These are phyloP conservation scores for Didymella lethalis DNA, from an alignment of 2,329 filamentous ascomycete species.

Conservation along the genomic window DNA sequence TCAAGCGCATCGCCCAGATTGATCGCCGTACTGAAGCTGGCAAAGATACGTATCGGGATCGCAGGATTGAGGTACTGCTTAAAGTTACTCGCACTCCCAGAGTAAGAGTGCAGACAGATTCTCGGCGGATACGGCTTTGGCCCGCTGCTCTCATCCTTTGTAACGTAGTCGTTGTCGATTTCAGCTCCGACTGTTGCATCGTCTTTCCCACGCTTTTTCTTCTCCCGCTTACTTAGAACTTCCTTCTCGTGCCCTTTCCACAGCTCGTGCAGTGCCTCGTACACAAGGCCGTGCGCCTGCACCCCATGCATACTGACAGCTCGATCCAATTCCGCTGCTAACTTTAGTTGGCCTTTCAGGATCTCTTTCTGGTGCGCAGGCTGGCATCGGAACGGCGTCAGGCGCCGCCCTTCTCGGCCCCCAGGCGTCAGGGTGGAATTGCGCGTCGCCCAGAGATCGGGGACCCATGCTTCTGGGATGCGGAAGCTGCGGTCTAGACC, in stretches of 20 bases:
- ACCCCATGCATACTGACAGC: slow-evolving; percentile 77
- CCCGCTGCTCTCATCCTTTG: slow-evolving; percentile 17
- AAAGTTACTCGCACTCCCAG: slow-evolving; percentile 76
- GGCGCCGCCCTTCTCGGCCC: slow-evolving; percentile 71
- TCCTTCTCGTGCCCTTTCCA: slow-evolving; percentile 76
- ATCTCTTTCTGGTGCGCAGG: slow-evolving; percentile 74
- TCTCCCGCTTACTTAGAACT: slow-evolving; percentile 67
- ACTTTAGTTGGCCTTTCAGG: slow-evolving; percentile 71
- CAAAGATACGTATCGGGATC: slow-evolving; percentile 80
- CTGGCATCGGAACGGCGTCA: slow-evolving; percentile 73
- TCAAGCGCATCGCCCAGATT: slow-evolving; percentile 69
- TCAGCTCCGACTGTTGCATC: slow-evolving; percentile 24
- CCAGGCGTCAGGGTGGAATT: slow-evolving; percentile 69
- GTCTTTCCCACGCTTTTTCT: slow-evolving; percentile 42
- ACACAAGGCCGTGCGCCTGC: slow-evolving; percentile 75
- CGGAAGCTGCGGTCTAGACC: slow-evolving; percentile 81
- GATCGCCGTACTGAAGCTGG: slow-evolving; percentile 86
- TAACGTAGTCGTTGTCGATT: slow-evolving; percentile 2
- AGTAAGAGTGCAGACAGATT: slow-evolving; percentile 94
- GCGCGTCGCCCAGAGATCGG: slow-evolving; percentile 51
- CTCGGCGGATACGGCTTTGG: slow-evolving; percentile 79
- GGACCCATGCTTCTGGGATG: slow-evolving; percentile 68
- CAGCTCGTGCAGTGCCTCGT: slow-evolving; percentile 68
- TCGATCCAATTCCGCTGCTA: slow-evolving; percentile 72
- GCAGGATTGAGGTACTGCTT: slow-evolving; percentile 77